Percentiles rank a stretch among this genome's conserved stretches.
phyloP scores from a whole-genome alignment of 352 stramenopile genomes.

The Phytophthora boehmeriae region DNA sequence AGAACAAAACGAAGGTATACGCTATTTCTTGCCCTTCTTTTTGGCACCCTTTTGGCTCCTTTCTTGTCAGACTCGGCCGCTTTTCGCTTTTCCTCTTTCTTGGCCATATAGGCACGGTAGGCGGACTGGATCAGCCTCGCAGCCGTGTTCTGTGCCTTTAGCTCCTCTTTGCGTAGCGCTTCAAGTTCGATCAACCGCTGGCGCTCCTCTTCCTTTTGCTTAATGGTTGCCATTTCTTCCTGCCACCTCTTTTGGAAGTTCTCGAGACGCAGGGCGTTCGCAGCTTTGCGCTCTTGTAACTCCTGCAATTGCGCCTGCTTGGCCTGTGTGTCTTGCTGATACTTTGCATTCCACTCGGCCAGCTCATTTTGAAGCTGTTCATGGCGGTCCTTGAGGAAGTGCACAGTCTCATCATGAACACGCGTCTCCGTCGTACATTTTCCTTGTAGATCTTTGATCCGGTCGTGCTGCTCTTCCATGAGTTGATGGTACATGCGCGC shows the following conservation, averaged over 20 bases:
- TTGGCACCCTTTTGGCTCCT: slow-evolving; percentile 62
- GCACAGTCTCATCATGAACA: slow-evolving; percentile 78
- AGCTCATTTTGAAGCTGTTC: slow-evolving; percentile 69
- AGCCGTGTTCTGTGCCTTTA: slow-evolving; percentile 72
- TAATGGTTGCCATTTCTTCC: slow-evolving; percentile 70
- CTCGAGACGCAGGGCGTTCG: slow-evolving; percentile 66
- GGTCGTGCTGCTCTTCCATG: slow-evolving; percentile 76
- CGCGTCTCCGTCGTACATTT: slow-evolving; percentile 69
- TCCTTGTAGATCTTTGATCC: slow-evolving; percentile 65
- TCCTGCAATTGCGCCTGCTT: slow-evolving; percentile 69
- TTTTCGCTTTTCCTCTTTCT: slow-evolving; percentile 72
- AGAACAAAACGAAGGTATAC: too few relatives aligned
- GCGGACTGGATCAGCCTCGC: slow-evolving; percentile 72
- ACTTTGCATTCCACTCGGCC: slow-evolving; percentile 78
- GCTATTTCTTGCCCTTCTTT: slow-evolving; percentile 63
- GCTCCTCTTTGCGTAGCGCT: slow-evolving; percentile 62
- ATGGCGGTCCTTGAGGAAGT: slow-evolving; percentile 84
- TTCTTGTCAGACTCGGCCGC: slow-evolving; percentile 66
- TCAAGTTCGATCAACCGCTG: slow-evolving; percentile 73
- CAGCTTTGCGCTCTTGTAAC: slow-evolving; percentile 61
- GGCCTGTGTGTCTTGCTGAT: slow-evolving; percentile 77
- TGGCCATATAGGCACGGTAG: slow-evolving; percentile 49
- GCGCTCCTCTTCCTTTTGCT: slow-evolving; percentile 76
- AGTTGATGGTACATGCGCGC: slow-evolving; percentile 81
- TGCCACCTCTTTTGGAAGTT: slow-evolving; percentile 75